Evolutionary conservation across 2,329 filamentous ascomycete genomes (phyloP), one percentile per base, ranked within the genome.

Genomic region (Pyrenophora seminiperda): DNA sequence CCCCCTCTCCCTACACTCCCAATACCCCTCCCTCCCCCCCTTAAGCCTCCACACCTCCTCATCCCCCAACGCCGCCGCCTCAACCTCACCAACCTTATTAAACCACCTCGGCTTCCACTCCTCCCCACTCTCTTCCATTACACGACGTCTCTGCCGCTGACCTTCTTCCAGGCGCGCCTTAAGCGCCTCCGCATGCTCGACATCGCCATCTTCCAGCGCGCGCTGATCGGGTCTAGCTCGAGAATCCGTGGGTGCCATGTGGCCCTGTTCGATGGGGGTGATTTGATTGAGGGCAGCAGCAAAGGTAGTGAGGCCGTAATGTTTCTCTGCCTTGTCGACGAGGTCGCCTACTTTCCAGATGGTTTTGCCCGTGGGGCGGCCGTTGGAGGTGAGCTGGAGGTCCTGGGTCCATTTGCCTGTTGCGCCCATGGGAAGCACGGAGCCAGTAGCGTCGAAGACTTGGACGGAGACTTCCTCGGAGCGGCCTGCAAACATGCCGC

Each of bases 401-500:
- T 83, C 81, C 2, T 80, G 79, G 0, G 92, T 97, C 94, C 94
- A 99, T 46, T 89, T 96, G 2, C 94, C 94, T 0, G 78, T 74
- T 18, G 97, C 77, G 13, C 88, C 85, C 9, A 87, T 78, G 0
- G 89, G 82, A 0, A 88, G 82, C 15, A 84, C 79, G 18, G 77
- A 74, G 32, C 90, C 91, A 47, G 87, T 80, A 0, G 81, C 74
- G 50, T 87, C 86, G 59, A 87, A 87, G 1, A 86, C 82, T 62
- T 92, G 87, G 5, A 93, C 87, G 29, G 83, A 80, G 7, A 97
- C 89, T 54, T 99, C 94, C 73, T 99, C 94, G 54, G 88, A 89
- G 48, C 94, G 86, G 11, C 94, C 94, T 24, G 93, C 92, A 76
- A 97, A 99, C 90, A 99, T 96, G 59, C 94, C 93, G 68, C 94